These are phyloP conservation scores for Kwoniella sp. DNA, from an alignment of 768 basidiomycete species.

Conservation along the genomic window DNA sequence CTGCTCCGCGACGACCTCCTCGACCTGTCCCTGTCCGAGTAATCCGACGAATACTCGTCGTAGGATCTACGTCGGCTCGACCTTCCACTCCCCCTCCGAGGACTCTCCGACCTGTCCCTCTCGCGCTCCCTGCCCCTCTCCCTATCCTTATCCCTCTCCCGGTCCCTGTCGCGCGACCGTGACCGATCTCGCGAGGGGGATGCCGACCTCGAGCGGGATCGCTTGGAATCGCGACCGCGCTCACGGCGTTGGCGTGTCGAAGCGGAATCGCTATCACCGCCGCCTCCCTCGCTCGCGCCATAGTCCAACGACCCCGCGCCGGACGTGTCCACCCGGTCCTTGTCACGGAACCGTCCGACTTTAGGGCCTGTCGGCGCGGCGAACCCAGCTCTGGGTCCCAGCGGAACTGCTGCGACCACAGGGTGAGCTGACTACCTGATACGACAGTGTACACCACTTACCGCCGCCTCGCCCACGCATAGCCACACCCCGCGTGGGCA, in stretches of 20 bases:
- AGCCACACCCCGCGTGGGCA: conserved; percentile 22
- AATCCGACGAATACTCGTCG: too few relatives aligned
- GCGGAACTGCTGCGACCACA: conserved; percentile 14
- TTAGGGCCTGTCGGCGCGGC: conserved; percentile 41
- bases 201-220: neutral
- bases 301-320: conserved; percentile 32
- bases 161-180: neutral
- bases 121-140: conserved; percentile 23
- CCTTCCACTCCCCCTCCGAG: too few relatives aligned
- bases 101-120: too few relatives aligned
- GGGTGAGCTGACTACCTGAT: neutral
- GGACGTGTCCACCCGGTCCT: conserved; percentile 35
- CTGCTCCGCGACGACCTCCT: conserved; percentile 6
- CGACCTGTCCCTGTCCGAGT: too few relatives aligned
- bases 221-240: conserved; percentile 1
- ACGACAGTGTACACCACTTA: conserved; percentile 13
- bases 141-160: conserved; percentile 15
- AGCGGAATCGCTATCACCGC: neutral
- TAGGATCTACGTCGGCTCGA: too few relatives aligned
- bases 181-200: neutral
- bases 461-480: conserved; percentile 36
- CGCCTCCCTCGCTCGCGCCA: conserved; percentile 18
- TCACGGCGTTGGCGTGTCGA: neutral
- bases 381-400: conserved; percentile 31
- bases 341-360: conserved; percentile 45